Evolutionary conservation across 2,329 filamentous ascomycete species (phyloP).

Genomic region (Pestalotiopsis sp.): DNA sequence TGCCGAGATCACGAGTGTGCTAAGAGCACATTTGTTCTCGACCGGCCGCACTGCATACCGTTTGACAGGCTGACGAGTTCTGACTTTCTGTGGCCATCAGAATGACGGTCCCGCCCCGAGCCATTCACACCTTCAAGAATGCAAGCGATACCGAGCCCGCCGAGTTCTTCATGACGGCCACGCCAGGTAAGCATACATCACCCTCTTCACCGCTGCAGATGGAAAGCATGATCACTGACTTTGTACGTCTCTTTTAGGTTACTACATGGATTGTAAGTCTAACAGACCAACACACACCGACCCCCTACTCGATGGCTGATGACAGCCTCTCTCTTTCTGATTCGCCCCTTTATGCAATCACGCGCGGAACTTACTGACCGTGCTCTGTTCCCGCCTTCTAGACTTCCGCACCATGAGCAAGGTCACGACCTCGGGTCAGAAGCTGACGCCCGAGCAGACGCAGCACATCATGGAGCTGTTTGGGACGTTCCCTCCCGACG

Average conservation of each 20-base stretch:
- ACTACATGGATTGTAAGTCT: conserved; percentile 38
- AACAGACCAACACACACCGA: not conserved
- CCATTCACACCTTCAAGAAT: conserved; percentile 37
- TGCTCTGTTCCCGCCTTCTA: conserved; percentile 12
- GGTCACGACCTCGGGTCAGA: conserved; percentile 25
- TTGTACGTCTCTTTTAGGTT: conserved; percentile 22
- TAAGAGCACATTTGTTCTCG: not conserved
- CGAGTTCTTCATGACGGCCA: conserved; percentile 39
- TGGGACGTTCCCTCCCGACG: conserved; percentile 36
- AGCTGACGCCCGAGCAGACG: conserved; percentile 25
- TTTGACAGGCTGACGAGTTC: not conserved
- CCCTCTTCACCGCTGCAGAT: not conserved
- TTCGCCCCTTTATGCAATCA: too few species aligned
- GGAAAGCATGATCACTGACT: not conserved
- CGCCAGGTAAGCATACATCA: conserved; percentile 24
- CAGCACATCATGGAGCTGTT: conserved; percentile 38
- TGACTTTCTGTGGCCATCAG: not conserved
- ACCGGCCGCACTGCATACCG: not conserved
- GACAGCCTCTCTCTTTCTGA: too few species aligned
- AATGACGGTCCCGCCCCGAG: conserved; percentile 15
- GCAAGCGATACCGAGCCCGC: conserved; percentile 31
- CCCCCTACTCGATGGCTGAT: too few species aligned
- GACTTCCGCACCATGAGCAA: conserved; percentile 38
- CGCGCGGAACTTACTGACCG: too few species aligned
- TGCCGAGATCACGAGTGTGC: not conserved